A percentile compares a stretch with the other conserved stretches of the same genome.
Evolutionary conservation across 2,329 filamentous ascomycete genomes (phyloP).

Genomic region (Phaeoacremonium minimum): DNA sequence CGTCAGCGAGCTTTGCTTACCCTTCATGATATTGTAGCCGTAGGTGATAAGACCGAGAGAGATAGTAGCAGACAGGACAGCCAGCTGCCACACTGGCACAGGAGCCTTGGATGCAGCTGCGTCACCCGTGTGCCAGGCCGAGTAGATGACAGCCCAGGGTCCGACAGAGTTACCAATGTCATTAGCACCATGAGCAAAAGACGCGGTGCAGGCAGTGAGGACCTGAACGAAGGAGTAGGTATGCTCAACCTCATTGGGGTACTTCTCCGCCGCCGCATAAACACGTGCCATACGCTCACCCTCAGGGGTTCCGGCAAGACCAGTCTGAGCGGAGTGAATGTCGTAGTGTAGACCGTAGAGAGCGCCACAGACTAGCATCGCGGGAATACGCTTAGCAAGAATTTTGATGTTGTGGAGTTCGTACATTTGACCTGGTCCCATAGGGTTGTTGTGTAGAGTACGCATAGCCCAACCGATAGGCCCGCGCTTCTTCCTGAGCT

Average conservation of each 20-base stretch:
- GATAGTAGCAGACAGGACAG: constrained; percentile 60
- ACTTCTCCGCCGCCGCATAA: constrained; percentile 60
- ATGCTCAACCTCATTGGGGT: constrained; percentile 67
- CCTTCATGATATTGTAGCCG: constrained; percentile 82
- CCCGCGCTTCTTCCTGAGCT: constrained; percentile 57
- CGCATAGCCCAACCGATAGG: constrained; percentile 84
- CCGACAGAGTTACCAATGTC: constrained; percentile 71
- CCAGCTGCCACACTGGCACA: constrained; percentile 74
- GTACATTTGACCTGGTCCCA: constrained; percentile 70
- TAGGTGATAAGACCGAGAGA: constrained; percentile 68
- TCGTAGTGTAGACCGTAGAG: constrained; percentile 80
- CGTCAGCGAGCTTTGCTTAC: too few relatives aligned
- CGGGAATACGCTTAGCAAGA: constrained; percentile 62
- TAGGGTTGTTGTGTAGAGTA: constrained; percentile 66
- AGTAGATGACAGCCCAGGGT: constrained; percentile 67
- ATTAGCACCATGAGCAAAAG: constrained; percentile 73
- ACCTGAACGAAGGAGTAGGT: constrained; percentile 64
- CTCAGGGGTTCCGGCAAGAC: constrained; percentile 67
- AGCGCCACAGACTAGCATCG: constrained; percentile 55
- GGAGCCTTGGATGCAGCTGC: constrained; percentile 57
- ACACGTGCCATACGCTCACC: constrained; percentile 67
- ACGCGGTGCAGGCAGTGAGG: constrained; percentile 66
- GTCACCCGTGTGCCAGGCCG: constrained; percentile 60
- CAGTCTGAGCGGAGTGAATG: constrained; percentile 72
- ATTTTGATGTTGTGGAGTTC: constrained; percentile 67